Conservation (phyloP, 2,329 filamentous ascomycete genomes). For the Fusarium longipes region DNA sequence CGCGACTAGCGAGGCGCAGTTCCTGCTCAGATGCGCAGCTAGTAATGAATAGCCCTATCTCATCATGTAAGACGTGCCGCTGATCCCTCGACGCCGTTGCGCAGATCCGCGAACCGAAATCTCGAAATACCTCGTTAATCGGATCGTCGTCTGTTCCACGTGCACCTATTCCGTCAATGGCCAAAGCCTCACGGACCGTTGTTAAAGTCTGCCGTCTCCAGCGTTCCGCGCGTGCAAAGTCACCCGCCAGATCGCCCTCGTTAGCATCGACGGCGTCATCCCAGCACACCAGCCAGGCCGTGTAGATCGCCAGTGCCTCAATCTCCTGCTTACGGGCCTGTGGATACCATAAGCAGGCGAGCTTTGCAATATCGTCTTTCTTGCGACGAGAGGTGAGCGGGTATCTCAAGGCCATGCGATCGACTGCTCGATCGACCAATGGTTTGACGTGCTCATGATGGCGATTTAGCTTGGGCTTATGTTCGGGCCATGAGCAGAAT, state of each 20-base stretch:
- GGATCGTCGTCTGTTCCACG: constrained; percentile 17
- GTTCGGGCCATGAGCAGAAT: constrained; percentile 44
- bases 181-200: constrained; percentile 35
- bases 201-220: constrained; percentile 43
- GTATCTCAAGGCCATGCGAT: constrained; percentile 52
- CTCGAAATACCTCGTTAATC: constrained; percentile 43
- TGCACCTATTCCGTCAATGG: constrained; percentile 1
- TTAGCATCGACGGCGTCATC: constrained; percentile 49
- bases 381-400: constrained; percentile 42
- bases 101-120: constrained; percentile 37
- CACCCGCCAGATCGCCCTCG: constrained; percentile 44
- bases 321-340: constrained; percentile 31
- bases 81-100: constrained; percentile 13
- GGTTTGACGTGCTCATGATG: constrained; percentile 36
- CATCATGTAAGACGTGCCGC: constrained; percentile 36
- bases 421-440: constrained; percentile 39
- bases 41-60: constrained; percentile 41
- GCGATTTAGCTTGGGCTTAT: constrained; percentile 31
- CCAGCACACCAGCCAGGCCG: constrained; percentile 50
- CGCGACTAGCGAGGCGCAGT: constrained; percentile 37
- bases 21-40: constrained; percentile 47
- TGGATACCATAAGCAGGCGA: constrained; percentile 42
- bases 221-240: constrained; percentile 43
- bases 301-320: constrained; percentile 42
- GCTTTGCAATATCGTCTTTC: constrained; percentile 49